These are phyloP conservation scores for Bryoerythrophyllum caledonicum DNA, from an alignment of 225 moss, liverwort and hornwort species.

Conservation along the genomic window DNA sequence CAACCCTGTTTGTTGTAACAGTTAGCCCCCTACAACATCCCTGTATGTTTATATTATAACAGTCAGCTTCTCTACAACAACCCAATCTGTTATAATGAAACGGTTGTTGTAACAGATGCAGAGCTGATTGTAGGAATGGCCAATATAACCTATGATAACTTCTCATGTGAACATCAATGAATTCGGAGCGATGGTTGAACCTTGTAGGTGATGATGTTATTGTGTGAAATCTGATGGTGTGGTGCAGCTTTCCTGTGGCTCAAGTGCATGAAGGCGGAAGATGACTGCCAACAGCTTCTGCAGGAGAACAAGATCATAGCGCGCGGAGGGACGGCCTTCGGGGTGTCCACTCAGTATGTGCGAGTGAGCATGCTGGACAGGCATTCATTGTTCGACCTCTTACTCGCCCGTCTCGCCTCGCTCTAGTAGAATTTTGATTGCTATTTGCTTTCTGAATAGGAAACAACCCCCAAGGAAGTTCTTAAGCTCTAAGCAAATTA, in stretches of 20 bases:
- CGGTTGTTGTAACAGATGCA: too few relatives aligned
- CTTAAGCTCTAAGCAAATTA: too few relatives aligned
- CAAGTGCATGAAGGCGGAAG: slow-evolving; percentile 35
- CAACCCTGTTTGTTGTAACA: too few relatives aligned
- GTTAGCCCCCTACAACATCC: too few relatives aligned
- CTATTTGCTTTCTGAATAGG: not conserved
- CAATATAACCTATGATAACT: too few relatives aligned
- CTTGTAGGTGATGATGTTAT: too few relatives aligned
- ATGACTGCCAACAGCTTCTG: slow-evolving; percentile 51
- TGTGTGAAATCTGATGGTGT: not conserved
- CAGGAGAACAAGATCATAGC: slow-evolving; percentile 42
- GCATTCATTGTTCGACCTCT: slow-evolving; percentile 42
- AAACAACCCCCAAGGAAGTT: not conserved
- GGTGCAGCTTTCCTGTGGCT: slow-evolving; percentile 61
- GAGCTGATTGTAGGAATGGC: too few relatives aligned
- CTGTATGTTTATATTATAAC: too few relatives aligned
- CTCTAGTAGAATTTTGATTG: slow-evolving; percentile 24
- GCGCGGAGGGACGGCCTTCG: slow-evolving; percentile 45
- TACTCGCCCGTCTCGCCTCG: slow-evolving; percentile 39
- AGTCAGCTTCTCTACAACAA: too few relatives aligned
- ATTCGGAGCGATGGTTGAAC: too few relatives aligned
- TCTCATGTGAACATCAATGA: too few relatives aligned
- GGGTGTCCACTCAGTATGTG: slow-evolving; percentile 46
- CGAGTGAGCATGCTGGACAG: slow-evolving; percentile 66
- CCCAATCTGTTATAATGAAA: too few relatives aligned